Percentiles rank a stretch among this genome's conserved stretches.
Evolutionary conservation across 108 stramenopile genomes (phyloP).

Genomic region (Conticribra weissflogii): DNA sequence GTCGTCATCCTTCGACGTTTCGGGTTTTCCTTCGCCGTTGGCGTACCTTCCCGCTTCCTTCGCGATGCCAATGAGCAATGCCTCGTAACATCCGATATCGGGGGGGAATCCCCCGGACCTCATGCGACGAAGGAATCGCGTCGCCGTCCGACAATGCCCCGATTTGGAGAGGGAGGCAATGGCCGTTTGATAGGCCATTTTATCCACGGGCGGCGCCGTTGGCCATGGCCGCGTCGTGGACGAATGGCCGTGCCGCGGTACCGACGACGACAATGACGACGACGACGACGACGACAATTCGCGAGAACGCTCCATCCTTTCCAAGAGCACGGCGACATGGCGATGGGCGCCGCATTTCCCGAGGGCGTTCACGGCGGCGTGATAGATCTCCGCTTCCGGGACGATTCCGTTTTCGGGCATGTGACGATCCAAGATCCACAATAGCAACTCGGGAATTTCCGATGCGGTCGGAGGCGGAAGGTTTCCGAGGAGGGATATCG

Average conservation of each 20-base stretch:
- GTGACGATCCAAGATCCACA: conserved; percentile 25
- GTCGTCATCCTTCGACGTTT: not conserved
- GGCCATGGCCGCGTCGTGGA: not conserved
- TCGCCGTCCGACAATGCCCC: conserved; percentile 19
- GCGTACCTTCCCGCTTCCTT: conserved; percentile 33
- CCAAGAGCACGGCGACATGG: conserved; percentile 13
- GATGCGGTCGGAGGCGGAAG: not conserved
- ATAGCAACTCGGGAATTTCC: conserved; percentile 1
- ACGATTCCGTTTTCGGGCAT: conserved; percentile 25
- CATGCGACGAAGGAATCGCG: conserved; percentile 32
- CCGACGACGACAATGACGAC: not conserved
- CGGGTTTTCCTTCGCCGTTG: not conserved
- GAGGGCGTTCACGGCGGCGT: conserved; percentile 28
- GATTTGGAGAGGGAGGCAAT: conserved; percentile 41
- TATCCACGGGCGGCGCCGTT: conserved; percentile 17
- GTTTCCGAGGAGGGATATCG: conserved; percentile 33
- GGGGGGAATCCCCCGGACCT: conserved; percentile 28
- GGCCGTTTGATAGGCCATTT: conserved; percentile 46
- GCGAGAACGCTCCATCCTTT: conserved; percentile 25
- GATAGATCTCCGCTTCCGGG: conserved; percentile 37
- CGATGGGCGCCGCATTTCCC: conserved; percentile 18
- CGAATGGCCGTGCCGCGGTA: not conserved
- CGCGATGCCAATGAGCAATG: conserved; percentile 31
- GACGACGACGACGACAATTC: not conserved
- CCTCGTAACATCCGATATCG: conserved; percentile 33